A percentile compares a stretch with the other conserved stretches of the same genome.
These are phyloP conservation scores for Neoboletus brunneissimus DNA, from an alignment of 768 basidiomycete species.

Conservation along the genomic window DNA sequence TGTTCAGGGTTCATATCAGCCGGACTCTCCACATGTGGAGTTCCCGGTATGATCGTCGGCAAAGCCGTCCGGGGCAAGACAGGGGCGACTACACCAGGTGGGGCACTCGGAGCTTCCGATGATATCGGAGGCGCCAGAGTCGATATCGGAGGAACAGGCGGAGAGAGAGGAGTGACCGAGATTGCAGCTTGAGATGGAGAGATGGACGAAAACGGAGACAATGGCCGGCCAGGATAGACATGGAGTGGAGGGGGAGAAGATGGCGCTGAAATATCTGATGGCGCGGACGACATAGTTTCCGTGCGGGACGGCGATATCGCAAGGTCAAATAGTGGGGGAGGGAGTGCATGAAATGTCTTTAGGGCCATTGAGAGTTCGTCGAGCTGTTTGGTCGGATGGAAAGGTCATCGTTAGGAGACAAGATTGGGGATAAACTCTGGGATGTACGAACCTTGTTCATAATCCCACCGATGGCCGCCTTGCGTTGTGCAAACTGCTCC, in stretches of 20 bases:
- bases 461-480: slow-evolving; percentile 64
- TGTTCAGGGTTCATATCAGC: slow-evolving; percentile 21
- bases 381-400: slow-evolving; percentile 16
- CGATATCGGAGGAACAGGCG: slow-evolving; percentile 22
- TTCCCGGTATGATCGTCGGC: slow-evolving; percentile 21
- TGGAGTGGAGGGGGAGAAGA: slow-evolving; percentile 9
- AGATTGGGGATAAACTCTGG: too few species aligned
- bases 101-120: background rate
- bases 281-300: slow-evolving; percentile 30
- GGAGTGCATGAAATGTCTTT: slow-evolving; percentile 44
- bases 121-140: slow-evolving; percentile 10
- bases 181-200: slow-evolving; percentile 7
- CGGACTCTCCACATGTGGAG: slow-evolving; percentile 33
- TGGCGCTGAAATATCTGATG: slow-evolving; percentile 22
- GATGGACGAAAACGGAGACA: slow-evolving; percentile 2
- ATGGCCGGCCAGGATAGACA: background rate
- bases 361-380: slow-evolving; percentile 34
- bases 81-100: slow-evolving; percentile 8
- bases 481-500: slow-evolving; percentile 66
- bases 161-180: slow-evolving; percentile 5
- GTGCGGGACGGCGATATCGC: slow-evolving; percentile 22
- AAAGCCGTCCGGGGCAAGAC: slow-evolving; percentile 8
- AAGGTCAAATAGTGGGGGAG: slow-evolving; percentile 40
- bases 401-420: background rate
- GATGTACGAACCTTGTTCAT: slow-evolving; percentile 60